phyloP scores from a whole-genome alignment of 441 rosid species.

The Cnidoscolus chayamansa region DNA sequence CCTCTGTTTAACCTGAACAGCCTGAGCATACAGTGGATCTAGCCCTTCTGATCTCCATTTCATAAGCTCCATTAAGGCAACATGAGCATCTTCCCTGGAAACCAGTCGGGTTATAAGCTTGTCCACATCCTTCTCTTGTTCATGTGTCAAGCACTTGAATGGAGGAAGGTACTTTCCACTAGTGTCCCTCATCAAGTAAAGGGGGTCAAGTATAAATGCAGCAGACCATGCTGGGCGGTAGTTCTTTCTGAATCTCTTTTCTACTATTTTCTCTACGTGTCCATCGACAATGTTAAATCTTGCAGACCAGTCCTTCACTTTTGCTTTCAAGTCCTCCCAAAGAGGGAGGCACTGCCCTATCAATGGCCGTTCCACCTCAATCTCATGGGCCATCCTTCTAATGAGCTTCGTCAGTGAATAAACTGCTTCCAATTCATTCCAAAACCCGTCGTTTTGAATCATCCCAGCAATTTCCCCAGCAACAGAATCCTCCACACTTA shows the following conservation, averaged over 20 bases:
- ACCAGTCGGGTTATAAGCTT: constrained; percentile 83
- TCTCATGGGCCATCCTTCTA: constrained; percentile 67
- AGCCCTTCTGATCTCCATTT: constrained; percentile 96
- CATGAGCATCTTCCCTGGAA: constrained; percentile 83
- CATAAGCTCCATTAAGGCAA: constrained; percentile 94
- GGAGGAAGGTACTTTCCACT: constrained; percentile 92
- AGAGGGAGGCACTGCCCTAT: constrained; percentile 86
- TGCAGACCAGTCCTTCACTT: constrained; percentile 81
- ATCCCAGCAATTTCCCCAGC: constrained; percentile 70
- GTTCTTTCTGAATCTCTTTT: constrained; percentile 77
- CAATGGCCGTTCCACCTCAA: constrained; percentile 72
- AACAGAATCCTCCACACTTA: constrained; percentile 55
- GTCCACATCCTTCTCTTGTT: constrained; percentile 93
- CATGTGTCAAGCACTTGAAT: constrained; percentile 67
- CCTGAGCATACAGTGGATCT: constrained; percentile 83
- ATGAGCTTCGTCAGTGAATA: constrained; percentile 65
- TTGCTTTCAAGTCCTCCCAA: constrained; percentile 79
- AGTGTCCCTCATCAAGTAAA: constrained; percentile 66
- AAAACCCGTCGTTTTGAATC: constrained; percentile 66
- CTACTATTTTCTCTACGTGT: constrained; percentile 70
- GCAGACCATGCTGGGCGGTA: constrained; percentile 99
- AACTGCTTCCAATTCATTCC: constrained; percentile 83
- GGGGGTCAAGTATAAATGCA: constrained; percentile 85
- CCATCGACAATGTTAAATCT: constrained; percentile 66
- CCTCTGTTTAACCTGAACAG: constrained; percentile 85